phyloP scores from a whole-genome alignment of 2,329 filamentous ascomycete genomes.

The Penicillium olsonii region DNA sequence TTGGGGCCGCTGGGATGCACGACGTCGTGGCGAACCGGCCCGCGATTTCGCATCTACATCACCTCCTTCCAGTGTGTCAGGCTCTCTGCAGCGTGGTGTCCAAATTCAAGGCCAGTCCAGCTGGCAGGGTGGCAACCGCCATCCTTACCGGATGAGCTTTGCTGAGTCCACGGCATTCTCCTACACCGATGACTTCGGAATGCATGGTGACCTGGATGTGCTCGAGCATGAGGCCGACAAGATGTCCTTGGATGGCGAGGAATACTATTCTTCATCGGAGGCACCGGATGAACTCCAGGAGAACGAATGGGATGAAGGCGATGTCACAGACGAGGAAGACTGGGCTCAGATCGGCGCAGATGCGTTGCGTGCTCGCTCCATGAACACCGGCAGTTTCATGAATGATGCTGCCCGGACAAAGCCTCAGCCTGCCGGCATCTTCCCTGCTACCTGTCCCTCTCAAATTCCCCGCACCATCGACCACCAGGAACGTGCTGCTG shows the following conservation, averaged over 20 bases:
- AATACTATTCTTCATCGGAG: slow-evolving; percentile 74
- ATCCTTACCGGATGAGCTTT: slow-evolving; percentile 61
- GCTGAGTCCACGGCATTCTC: slow-evolving; percentile 75
- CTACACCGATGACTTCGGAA: slow-evolving; percentile 65
- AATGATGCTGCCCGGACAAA: slow-evolving; percentile 27
- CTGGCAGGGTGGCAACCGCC: slow-evolving; percentile 35
- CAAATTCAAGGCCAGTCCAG: slow-evolving; percentile 47
- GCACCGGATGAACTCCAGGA: slow-evolving; percentile 65
- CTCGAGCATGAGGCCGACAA: slow-evolving; percentile 87
- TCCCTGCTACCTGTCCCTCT: slow-evolving; percentile 36
- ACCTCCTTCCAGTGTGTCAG: slow-evolving; percentile 54
- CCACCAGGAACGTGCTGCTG: slow-evolving; percentile 49
- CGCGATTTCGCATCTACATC: slow-evolving; percentile 48
- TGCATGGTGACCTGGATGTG: slow-evolving; percentile 63
- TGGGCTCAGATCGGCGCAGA: slow-evolving; percentile 89
- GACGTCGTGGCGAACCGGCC: slow-evolving; percentile 64
- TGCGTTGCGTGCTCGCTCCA: slow-evolving; percentile 70
- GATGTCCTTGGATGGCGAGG: slow-evolving; percentile 81
- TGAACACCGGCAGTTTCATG: slow-evolving; percentile 47
- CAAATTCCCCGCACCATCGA: slow-evolving; percentile 42
- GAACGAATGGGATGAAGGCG: slow-evolving; percentile 79
- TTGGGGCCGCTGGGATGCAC: slow-evolving; percentile 95
- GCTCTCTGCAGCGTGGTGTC: slow-evolving; percentile 48
- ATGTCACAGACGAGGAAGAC: slow-evolving; percentile 93
- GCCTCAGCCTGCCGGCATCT: slow-evolving; percentile 20